These are phyloP conservation scores for Phytophthora idaei DNA, from an alignment of 352 stramenopile species.

Conservation along the genomic window DNA sequence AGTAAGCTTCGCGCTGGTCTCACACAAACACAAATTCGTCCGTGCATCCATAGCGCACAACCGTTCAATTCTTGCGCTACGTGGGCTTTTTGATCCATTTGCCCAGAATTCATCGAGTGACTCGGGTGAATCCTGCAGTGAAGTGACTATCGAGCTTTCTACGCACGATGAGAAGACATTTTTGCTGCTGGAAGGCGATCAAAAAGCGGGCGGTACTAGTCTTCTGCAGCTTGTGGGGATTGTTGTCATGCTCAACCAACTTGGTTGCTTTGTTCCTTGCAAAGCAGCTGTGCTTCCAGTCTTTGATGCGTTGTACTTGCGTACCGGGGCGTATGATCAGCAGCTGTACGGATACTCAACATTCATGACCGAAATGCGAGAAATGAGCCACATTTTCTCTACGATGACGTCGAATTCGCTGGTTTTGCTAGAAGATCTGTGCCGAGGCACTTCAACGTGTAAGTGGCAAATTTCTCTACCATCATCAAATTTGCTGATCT, in stretches of 20 bases:
- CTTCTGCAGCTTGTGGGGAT: constrained; percentile 35
- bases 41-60: constrained; percentile 14
- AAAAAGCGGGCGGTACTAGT: background rate
- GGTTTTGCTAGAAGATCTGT: constrained; percentile 61
- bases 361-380: constrained; percentile 62
- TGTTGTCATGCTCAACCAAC: constrained; percentile 54
- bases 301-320: constrained; percentile 52
- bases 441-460: constrained; percentile 49
- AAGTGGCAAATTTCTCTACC: background rate
- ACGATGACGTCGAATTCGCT: constrained; percentile 40
- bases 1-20: constrained; percentile 43
- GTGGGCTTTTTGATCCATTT: constrained; percentile 36
- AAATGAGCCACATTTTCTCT: constrained; percentile 47
- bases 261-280: constrained; percentile 70
- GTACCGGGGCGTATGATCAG: constrained; percentile 49
- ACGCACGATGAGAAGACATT: constrained; percentile 21
- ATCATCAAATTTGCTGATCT: background rate
- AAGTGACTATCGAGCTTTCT: constrained; percentile 12
- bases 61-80: background rate
- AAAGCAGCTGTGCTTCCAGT: constrained; percentile 39
- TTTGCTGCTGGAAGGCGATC: constrained; percentile 31
- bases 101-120: background rate
- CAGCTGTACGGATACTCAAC: constrained; percentile 55
- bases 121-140: background rate
- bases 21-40: constrained; percentile 36